phyloP scores from a whole-genome alignment of 495 filamentous ascomycete species.

The Hyaloscypha variabilis region DNA sequence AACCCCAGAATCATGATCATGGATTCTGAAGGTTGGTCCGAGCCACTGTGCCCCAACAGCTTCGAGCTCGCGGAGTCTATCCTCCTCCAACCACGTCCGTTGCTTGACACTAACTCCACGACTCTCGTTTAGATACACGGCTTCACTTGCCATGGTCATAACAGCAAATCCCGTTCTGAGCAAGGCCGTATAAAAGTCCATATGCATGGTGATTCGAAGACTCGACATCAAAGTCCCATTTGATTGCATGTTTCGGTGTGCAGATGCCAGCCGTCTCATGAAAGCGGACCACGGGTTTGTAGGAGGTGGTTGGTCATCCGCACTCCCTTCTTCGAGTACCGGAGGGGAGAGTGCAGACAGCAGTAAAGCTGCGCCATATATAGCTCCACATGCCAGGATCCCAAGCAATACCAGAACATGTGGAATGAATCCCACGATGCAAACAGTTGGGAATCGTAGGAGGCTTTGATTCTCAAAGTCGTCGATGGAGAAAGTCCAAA shows the following conservation, averaged over 20 bases:
- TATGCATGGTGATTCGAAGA: constrained; percentile 75
- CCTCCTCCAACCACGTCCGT: constrained; percentile 93
- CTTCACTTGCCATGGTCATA: constrained; percentile 90
- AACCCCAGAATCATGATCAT: constrained; percentile 34
- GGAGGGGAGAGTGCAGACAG: constrained; percentile 76
- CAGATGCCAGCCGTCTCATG: constrained; percentile 58
- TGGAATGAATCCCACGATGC: constrained; percentile 91
- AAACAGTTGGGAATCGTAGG: constrained; percentile 88
- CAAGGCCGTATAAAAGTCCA: constrained; percentile 94
- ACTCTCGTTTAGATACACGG: constrained; percentile 93
- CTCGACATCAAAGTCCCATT: constrained; percentile 74
- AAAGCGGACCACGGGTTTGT: constrained; percentile 39
- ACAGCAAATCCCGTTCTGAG: constrained; percentile 83
- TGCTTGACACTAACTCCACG: constrained; percentile 68
- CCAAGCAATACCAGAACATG: constrained; percentile 83
- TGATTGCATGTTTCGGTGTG: constrained; percentile 89
- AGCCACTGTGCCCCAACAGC: constrained; percentile 55
- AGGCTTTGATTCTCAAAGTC: constrained; percentile 48
- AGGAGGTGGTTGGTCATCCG: constrained; percentile 33
- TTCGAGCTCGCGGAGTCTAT: constrained; percentile 68
- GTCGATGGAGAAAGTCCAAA: constrained; percentile 59
- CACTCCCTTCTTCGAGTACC: constrained; percentile 26
- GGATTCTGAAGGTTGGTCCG: constrained; percentile 39
- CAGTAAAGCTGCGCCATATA: constrained; percentile 76
- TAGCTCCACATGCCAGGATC: constrained; percentile 69